Evolutionary conservation across 768 basidiomycete genomes (phyloP).

Genomic region (Russula lepida): DNA sequence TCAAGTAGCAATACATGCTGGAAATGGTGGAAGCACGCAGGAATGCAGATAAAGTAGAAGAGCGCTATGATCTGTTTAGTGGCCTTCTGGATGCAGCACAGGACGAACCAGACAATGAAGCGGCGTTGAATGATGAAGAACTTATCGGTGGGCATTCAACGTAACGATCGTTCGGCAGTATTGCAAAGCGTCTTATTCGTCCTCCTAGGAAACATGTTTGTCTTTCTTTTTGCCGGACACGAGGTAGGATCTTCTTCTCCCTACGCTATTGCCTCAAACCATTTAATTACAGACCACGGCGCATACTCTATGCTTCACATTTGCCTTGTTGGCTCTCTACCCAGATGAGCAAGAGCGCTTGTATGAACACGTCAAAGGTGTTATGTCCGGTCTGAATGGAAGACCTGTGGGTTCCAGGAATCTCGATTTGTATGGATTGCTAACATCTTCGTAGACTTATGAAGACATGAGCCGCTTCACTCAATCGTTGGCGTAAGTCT

Average conservation of each 20-base stretch:
- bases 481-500: slow-evolving; percentile 19
- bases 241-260: slow-evolving; percentile 20
- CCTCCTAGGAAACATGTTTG: slow-evolving; percentile 23
- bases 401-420: not conserved
- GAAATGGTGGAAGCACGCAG: slow-evolving; percentile 24
- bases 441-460: slow-evolving; percentile 15
- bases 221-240: slow-evolving; percentile 31
- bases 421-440: not conserved
- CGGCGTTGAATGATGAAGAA: slow-evolving; percentile 21
- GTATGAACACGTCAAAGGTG: slow-evolving; percentile 29
- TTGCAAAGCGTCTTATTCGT: not conserved
- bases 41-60: slow-evolving; percentile 16
- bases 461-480: slow-evolving; percentile 22
- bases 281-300: slow-evolving; percentile 29
- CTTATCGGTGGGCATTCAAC: slow-evolving; percentile 14
- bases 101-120: slow-evolving; percentile 9
- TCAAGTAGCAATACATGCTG: slow-evolving; percentile 22
- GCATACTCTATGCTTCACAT: slow-evolving; percentile 31
- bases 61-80: slow-evolving; percentile 25
- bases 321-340: slow-evolving; percentile 37
- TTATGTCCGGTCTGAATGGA: slow-evolving; percentile 27
- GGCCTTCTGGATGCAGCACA: slow-evolving; percentile 23
- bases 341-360: slow-evolving; percentile 36
- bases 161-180: not conserved
- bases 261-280: not conserved